phyloP scores from a whole-genome alignment of 495 filamentous ascomycete genomes.

The Penicillium cataractarum region DNA sequence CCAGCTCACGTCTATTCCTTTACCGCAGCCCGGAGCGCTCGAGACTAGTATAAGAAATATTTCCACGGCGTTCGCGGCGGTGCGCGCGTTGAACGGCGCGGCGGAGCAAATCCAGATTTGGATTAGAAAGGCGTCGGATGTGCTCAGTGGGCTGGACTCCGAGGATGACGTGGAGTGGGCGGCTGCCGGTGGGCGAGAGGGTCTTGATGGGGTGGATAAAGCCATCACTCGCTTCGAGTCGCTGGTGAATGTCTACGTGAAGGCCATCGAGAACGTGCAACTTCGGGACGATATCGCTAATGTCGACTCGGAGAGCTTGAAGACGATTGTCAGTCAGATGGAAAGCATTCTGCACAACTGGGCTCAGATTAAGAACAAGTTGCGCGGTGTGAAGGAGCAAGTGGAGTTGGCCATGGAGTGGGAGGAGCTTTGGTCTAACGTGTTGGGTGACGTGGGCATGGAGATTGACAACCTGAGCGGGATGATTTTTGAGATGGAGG shows the following conservation, averaged over 20 bases:
- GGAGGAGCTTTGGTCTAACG: constrained; percentile 94
- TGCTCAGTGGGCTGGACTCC: constrained; percentile 80
- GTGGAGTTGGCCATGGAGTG: constrained; percentile 98
- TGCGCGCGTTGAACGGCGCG: constrained; percentile 74
- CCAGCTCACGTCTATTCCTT: constrained; percentile 79
- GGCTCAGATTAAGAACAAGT: constrained; percentile 72
- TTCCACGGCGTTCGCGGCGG: constrained; percentile 75
- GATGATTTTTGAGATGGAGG: constrained; percentile 95
- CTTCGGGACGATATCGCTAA: constrained; percentile 72
- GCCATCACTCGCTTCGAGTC: constrained; percentile 84
- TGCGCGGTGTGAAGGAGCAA: constrained; percentile 80
- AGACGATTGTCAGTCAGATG: constrained; percentile 79
- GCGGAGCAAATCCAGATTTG: constrained; percentile 90
- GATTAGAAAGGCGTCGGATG: constrained; percentile 87
- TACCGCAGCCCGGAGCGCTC: constrained; percentile 80
- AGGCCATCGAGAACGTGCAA: constrained; percentile 87
- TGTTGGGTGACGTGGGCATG: constrained; percentile 88
- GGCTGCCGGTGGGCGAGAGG: constrained; percentile 86
- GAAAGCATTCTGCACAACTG: constrained; percentile 83
- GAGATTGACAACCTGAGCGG: constrained; percentile 84
- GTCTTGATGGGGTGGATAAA: constrained; percentile 83
- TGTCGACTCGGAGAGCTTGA: constrained; percentile 69
- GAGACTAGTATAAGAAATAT: constrained; percentile 81
- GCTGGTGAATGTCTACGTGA: constrained; percentile 86
- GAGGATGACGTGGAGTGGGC: constrained; percentile 99